Conservation (phyloP, 2,329 filamentous ascomycete genomes). For the Aspergillus latus region DNA sequence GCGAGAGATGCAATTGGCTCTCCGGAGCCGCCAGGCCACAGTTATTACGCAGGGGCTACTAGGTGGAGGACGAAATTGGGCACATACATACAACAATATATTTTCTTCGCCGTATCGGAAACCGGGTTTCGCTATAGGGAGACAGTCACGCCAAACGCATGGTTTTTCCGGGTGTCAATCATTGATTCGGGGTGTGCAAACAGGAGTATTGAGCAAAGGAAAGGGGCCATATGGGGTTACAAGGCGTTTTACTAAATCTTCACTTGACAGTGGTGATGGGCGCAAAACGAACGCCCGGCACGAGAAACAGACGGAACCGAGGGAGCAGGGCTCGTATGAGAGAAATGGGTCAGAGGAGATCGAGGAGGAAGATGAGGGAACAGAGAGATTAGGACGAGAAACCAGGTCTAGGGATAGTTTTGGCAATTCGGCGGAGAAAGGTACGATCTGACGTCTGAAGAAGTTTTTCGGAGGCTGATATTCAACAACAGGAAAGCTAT, state of each 20-base stretch:
- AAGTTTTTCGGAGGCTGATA: not conserved
- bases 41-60: not conserved
- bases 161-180: not conserved
- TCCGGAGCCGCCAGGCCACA: not conserved
- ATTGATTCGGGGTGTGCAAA: not conserved
- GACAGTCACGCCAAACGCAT: not conserved
- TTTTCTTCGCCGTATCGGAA: not conserved
- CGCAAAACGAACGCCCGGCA: conserved; percentile 31
- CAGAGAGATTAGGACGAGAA: conserved; percentile 10
- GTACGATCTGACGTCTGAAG: conserved; percentile 33
- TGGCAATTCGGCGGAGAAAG: conserved; percentile 65
- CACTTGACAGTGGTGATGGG: not conserved
- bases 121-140: not conserved
- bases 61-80: not conserved
- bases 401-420: conserved; percentile 37
- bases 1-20: not conserved
- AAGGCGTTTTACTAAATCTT: not conserved
- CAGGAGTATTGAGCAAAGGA: not conserved
- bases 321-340: conserved; percentile 25
- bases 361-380: conserved; percentile 15
- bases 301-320: conserved; percentile 38
- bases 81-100: not conserved
- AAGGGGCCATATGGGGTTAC: not conserved
- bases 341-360: not conserved
- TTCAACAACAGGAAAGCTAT: conserved; percentile 62